A percentile compares a stretch with the other conserved stretches of the same genome.
Conservation (phyloP, 1,284 basidiomycete species). For the Rhodofomes roseus region DNA sequence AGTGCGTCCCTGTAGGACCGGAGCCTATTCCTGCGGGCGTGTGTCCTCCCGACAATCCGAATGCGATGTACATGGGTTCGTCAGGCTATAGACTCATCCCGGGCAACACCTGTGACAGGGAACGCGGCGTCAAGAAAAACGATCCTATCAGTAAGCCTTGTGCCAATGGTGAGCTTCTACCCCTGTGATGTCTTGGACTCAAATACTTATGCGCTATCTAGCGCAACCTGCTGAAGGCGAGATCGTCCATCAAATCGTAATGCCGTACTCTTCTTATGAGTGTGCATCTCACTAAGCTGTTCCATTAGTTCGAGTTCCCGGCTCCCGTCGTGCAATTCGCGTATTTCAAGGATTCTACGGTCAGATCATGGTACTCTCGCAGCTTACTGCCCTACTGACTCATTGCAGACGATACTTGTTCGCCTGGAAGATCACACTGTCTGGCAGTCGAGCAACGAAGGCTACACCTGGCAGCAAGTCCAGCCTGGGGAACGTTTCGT, state of each 20-base stretch:
- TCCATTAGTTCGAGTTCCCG: constrained; percentile 65
- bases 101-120: constrained; percentile 80
- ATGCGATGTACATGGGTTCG: constrained; percentile 78
- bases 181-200: background rate
- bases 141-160: constrained; percentile 71
- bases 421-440: constrained; percentile 75
- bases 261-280: constrained; percentile 20
- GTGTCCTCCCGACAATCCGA: constrained; percentile 52
- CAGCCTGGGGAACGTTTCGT: constrained; percentile 65
- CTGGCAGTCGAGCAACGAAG: constrained; percentile 95
- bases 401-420: constrained; percentile 74
- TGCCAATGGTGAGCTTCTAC: constrained; percentile 47
- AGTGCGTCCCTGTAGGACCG: constrained; percentile 81
- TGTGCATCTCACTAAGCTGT: background rate
- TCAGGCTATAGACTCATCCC: constrained; percentile 93
- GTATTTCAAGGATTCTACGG: constrained; percentile 80
- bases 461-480: constrained; percentile 83
- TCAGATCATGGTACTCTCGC: constrained; percentile 26
- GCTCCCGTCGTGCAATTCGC: constrained; percentile 70
- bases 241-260: constrained; percentile 64
- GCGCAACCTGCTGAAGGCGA: constrained; percentile 76
- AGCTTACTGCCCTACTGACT: background rate
- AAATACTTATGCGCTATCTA: constrained; percentile 16
- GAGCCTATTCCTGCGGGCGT: constrained; percentile 81
- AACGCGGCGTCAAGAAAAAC: constrained; percentile 64